phyloP scores from a whole-genome alignment of 495 filamentous ascomycete genomes.

The Annulohypoxylon nitens region DNA sequence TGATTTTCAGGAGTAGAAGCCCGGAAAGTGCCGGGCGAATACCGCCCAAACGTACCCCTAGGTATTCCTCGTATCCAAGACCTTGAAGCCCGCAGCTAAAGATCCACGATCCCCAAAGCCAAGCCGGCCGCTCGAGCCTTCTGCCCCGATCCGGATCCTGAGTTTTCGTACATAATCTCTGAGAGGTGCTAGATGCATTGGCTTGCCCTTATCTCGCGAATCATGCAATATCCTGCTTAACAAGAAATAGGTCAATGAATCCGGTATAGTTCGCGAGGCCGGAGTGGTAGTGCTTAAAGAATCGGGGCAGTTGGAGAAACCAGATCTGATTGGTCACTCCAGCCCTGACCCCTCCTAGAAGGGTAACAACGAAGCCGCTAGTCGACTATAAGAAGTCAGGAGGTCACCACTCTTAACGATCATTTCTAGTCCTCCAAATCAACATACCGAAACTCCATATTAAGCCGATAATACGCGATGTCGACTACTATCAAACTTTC shows the following conservation, averaged over 20 bases:
- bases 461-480: constrained; percentile 1
- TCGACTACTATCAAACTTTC: background rate
- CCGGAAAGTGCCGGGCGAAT: background rate
- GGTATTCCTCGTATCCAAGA: background rate
- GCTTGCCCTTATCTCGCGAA: background rate
- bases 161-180: background rate
- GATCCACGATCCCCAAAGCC: background rate
- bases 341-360: background rate
- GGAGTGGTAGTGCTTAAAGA: background rate
- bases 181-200: background rate
- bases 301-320: constrained; percentile 2
- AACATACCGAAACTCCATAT: background rate
- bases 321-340: background rate
- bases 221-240: background rate
- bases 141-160: background rate
- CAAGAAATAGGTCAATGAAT: background rate
- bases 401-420: background rate
- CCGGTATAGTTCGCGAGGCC: background rate
- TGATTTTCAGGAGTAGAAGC: background rate
- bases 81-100: background rate
- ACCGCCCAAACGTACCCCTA: background rate
- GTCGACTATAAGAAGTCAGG: background rate
- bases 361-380: background rate
- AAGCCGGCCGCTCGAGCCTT: background rate
- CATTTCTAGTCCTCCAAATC: background rate